These are phyloP conservation scores for Solanum sejunctum DNA, from an alignment of 257 asterid genomes.

Conservation along the genomic window DNA sequence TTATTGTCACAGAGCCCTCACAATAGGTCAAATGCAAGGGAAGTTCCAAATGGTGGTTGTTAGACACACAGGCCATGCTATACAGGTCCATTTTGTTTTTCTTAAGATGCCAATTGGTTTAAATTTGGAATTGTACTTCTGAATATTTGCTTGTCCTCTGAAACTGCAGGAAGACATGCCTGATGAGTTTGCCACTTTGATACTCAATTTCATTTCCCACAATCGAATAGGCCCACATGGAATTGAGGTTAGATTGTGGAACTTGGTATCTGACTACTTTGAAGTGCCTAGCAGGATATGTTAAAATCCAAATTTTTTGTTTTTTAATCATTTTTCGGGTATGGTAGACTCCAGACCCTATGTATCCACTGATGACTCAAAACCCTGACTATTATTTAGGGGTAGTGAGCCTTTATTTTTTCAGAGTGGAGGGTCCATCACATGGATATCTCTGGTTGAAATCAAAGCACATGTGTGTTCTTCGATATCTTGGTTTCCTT, in stretches of 20 bases:
- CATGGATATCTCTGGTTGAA: neutral
- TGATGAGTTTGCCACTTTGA: slow-evolving; percentile 59
- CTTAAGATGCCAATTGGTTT: neutral
- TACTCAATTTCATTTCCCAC: slow-evolving; percentile 64
- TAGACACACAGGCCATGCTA: slow-evolving; percentile 92
- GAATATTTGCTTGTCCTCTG: slow-evolving; percentile 1
- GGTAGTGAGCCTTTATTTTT: neutral
- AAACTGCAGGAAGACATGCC: slow-evolving; percentile 82
- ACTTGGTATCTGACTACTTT: neutral
- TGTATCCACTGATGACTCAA: neutral
- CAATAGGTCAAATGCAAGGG: slow-evolving; percentile 98
- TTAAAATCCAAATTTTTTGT: neutral
- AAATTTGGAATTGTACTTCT: neutral
- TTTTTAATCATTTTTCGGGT: neutral
- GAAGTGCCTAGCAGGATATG: neutral
- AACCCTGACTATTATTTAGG: neutral
- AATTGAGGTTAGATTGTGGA: slow-evolving; percentile 51
- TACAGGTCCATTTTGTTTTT: slow-evolving; percentile 44
- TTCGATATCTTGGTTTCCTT: neutral
- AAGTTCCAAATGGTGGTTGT: slow-evolving; percentile 95
- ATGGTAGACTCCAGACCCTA: neutral
- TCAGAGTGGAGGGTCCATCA: neutral
- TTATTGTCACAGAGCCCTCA: slow-evolving; percentile 58
- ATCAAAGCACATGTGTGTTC: neutral
- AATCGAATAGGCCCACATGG: slow-evolving; percentile 79